Evolutionary conservation across 75 land plant genomes (phyloP), one percentile per base, ranked within the genome.

Genomic region (Pinus tabuliformis): DNA sequence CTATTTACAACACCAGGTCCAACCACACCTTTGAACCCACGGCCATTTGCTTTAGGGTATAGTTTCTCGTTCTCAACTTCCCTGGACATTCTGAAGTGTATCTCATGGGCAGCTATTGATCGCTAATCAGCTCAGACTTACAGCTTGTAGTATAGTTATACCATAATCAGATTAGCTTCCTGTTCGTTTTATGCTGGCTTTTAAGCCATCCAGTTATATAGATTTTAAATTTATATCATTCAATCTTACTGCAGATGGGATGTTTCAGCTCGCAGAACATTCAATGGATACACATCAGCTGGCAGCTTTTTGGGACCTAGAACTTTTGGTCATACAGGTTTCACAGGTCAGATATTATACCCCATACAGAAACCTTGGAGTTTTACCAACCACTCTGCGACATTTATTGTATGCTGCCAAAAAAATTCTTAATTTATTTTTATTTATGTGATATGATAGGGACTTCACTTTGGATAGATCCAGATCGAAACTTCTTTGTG

Each of bases 401-500:
- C 54, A 49, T 11, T 49, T 49, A 49, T 1, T 9, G 2, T 49
- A 49, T 49, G 54, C 54, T 49, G 2, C 54, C 54, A 8, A 49
- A 49, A 49, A 49, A 49, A 49, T 8, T 8, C 11, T 2, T 49
- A 49, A 49, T 49, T 49, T 49, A 49, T 49, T 9, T 49, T 49
- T 49, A 49, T 49, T 49, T 49, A 8, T 49, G 2, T 6, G 11
- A 49, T 49, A 21, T 77, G 18, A 57, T 72, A 77, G 78, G 78
- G 45, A 77, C 78, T 54, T 77, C 78, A 65, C 33, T 77, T 56
- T 77, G 78, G 78, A 77, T 77, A 66, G 78, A 77, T 77, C 78
- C 78, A n/a, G 78, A 77, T 77, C 78, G 78, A 60, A 77, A 77
- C 66, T 42, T 77, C 49, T 77, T 77, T 66, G 78, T 77, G 36